Evolutionary conservation across 2,329 filamentous ascomycete genomes (phyloP).

Genomic region (Lecanosticta acicola): DNA sequence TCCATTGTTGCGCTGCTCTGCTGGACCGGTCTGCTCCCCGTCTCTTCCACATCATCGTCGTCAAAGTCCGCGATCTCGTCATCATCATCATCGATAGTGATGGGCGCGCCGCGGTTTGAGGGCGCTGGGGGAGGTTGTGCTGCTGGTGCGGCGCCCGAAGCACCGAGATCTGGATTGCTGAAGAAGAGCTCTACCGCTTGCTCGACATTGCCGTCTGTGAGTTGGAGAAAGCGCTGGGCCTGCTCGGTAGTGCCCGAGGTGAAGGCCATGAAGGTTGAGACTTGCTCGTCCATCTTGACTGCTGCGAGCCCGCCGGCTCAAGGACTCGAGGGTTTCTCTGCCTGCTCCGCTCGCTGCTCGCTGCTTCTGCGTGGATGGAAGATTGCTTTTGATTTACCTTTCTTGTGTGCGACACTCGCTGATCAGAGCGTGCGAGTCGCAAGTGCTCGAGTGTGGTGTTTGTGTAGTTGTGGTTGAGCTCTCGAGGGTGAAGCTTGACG

Average conservation of each 20-base stretch:
- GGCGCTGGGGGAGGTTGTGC: constrained; percentile 36
- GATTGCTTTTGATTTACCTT: too few species aligned
- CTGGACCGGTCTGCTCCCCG: constrained; percentile 20
- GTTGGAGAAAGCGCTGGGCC: constrained; percentile 74
- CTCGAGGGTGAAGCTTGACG: too few species aligned
- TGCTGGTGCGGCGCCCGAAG: constrained; percentile 26
- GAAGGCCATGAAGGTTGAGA: constrained; percentile 74
- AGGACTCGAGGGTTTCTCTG: background rate
- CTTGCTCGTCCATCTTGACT: constrained; percentile 48
- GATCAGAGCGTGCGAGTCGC: too few species aligned
- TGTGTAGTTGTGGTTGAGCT: too few species aligned
- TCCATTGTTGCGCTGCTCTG: constrained; percentile 46
- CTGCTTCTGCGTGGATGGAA: too few species aligned
- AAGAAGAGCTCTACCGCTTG: constrained; percentile 87
- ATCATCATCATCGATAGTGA: constrained; percentile 73
- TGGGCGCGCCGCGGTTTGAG: constrained; percentile 46
- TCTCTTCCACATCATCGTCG: constrained; percentile 31
- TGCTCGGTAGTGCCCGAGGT: constrained; percentile 69
- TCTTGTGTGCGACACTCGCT: too few species aligned
- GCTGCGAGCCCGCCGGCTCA: background rate
- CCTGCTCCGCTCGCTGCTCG: background rate
- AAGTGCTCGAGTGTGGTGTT: too few species aligned
- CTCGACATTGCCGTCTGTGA: constrained; percentile 78
- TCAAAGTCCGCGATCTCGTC: constrained; percentile 47
- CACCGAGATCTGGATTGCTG: constrained; percentile 61